Percentiles rank a stretch among this genome's conserved stretches.
phyloP scores from a whole-genome alignment of 208 protist genomes.

The Leishmania arabica region DNA sequence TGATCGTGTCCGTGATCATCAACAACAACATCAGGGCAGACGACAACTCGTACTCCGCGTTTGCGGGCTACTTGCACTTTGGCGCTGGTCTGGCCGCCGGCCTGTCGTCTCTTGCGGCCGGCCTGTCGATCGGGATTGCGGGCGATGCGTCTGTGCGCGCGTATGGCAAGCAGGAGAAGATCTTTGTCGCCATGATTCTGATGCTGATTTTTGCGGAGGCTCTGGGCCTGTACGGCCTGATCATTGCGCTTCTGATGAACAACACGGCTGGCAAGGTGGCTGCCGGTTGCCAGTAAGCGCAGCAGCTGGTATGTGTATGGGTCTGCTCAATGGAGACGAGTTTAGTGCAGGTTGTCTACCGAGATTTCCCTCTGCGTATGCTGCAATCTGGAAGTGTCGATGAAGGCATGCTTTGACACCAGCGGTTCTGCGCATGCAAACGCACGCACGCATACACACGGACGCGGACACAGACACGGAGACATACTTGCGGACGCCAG shows the following conservation, averaged over 20 bases:
- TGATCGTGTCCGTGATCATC: slow-evolving; percentile 99
- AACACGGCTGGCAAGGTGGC: slow-evolving; percentile 80
- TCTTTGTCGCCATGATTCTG: slow-evolving; percentile 99
- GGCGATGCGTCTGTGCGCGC: slow-evolving; percentile 95
- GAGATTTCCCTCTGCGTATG: neutral
- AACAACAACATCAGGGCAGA: slow-evolving; percentile 86
- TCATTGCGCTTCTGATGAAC: slow-evolving; percentile 97
- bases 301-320: neutral
- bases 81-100: slow-evolving; percentile 95
- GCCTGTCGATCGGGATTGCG: slow-evolving; percentile 99
- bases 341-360: neutral
- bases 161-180: slow-evolving; percentile 95
- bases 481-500: neutral
- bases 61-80: slow-evolving; percentile 86
- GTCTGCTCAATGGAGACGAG: neutral
- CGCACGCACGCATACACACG: neutral
- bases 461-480: neutral
- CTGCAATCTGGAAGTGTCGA: neutral
- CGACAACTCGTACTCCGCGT: slow-evolving; percentile 67
- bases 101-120: slow-evolving; percentile 96
- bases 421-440: neutral
- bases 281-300: slow-evolving; percentile 4
- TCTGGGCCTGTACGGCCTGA: slow-evolving; percentile 98
- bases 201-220: slow-evolving; percentile 99
- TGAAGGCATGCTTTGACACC: neutral